phyloP scores from a whole-genome alignment of 75 land plant species.

The Adiantum capillusveneris region DNA sequence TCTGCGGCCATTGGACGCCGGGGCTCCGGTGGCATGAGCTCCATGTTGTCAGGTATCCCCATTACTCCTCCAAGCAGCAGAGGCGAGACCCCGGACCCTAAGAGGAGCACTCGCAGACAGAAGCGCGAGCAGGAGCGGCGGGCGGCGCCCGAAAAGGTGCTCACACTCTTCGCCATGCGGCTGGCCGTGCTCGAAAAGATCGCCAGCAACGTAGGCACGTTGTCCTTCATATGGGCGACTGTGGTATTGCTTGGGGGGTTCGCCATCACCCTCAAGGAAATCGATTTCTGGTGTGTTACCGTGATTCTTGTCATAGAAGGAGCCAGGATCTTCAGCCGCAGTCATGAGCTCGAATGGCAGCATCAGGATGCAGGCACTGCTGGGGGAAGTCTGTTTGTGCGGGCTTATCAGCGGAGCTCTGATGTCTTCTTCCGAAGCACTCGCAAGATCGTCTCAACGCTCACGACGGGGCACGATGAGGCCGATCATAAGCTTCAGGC shows the following conservation, averaged over 20 bases:
- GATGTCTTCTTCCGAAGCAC: not conserved
- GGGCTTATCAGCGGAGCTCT: conserved; percentile 27
- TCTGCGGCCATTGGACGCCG: no score
- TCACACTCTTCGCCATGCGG: conserved; percentile 67
- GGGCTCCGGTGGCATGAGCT: no score
- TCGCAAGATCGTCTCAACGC: not conserved
- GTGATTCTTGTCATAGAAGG: conserved; percentile 69
- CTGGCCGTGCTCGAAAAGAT: conserved; percentile 73
- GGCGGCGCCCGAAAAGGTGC: conserved; percentile 65
- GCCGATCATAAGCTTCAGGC: no score
- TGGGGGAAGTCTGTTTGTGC: conserved; percentile 25
- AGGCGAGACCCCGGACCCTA: no score
- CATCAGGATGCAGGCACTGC: conserved; percentile 44
- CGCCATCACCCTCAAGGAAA: conserved; percentile 33
- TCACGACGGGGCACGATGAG: not conserved
- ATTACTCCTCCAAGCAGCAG: no score
- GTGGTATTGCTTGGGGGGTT: conserved; percentile 92
- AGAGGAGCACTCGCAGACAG: not conserved
- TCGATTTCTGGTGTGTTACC: conserved; percentile 80
- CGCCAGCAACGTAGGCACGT: conserved; percentile 56
- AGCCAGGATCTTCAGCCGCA: conserved; percentile 59
- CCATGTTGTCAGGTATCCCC: no score
- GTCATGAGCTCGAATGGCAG: conserved; percentile 92
- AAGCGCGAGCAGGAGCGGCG: not conserved
- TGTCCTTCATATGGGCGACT: conserved; percentile 89